Evolutionary conservation across 352 stramenopile genomes (phyloP).

Genomic region (Phytophthora hybrid): DNA sequence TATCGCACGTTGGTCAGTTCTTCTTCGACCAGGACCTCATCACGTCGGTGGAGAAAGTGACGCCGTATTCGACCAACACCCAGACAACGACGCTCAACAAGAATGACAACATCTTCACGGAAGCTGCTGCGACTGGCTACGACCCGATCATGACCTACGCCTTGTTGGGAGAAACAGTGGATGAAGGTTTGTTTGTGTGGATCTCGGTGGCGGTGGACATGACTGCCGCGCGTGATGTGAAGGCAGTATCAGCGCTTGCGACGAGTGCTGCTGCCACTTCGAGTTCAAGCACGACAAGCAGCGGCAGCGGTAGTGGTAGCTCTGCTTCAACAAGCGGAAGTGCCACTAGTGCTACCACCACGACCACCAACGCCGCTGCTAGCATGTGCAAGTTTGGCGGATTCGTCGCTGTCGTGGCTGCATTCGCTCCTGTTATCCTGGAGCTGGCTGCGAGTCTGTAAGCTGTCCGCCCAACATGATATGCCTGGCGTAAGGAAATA

Average conservation of each 20-base stretch:
- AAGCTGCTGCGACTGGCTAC: constrained; percentile 13
- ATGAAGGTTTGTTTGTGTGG: constrained; percentile 22
- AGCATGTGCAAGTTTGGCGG: not conserved
- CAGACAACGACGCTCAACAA: constrained; percentile 28
- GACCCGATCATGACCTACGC: constrained; percentile 30
- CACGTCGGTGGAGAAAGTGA: constrained; percentile 17
- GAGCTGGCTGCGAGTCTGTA: not conserved
- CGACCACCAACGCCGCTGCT: not conserved
- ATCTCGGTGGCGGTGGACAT: constrained; percentile 30
- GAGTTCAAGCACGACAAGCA: no score
- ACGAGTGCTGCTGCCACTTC: not conserved
- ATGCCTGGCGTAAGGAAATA: no score
- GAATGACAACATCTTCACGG: constrained; percentile 14
- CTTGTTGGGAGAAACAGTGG: constrained; percentile 10
- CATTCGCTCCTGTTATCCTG: constrained; percentile 1
- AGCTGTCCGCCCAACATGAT: not conserved
- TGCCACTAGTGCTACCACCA: not conserved
- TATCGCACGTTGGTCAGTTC: constrained; percentile 35
- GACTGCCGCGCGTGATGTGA: constrained; percentile 14
- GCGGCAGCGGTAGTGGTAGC: no score
- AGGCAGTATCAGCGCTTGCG: constrained; percentile 10
- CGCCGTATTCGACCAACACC: constrained; percentile 28
- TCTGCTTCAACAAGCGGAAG: no score
- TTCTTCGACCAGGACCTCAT: constrained; percentile 42
- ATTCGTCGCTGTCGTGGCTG: not conserved